Base-by-base conservation (phyloP, 73 alveolate species). In the Paramecium sexaurelia region DNA sequence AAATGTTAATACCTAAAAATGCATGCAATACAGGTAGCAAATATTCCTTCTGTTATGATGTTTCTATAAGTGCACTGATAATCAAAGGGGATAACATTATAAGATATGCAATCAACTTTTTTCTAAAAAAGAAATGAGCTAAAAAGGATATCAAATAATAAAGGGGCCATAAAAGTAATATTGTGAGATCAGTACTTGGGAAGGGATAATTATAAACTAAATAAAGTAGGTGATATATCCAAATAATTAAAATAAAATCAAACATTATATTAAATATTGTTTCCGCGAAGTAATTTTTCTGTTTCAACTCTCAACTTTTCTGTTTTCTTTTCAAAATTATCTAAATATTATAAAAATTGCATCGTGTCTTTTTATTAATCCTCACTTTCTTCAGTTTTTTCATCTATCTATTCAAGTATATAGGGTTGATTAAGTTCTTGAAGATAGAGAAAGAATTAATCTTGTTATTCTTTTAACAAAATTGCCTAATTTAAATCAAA, bases 381-480 rank as follows among this genome's bases (percentile, higher is more conserved):
- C 35, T 71, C 86, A 71, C 15, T 71, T 71, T 71, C 86, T 35
- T 71, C 86, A 33, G 56, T 37, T 71, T 71, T 71, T 61, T 71
- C 86, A 35, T 71, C 86, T 35, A 71, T 71, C 56, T 71, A 36
- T 37, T 71, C 86, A 9, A 71, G 43, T 22, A 71, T 37, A 9
- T 71, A 71, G 7, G 86, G 86, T 71, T 71, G 29, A 7, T 71
- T 35, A 6, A 71, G n/a, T 24, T 71, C 86, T 36, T 71, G 33
- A 5, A 71, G 55, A 7, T 37, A 36, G 32, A 15, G 29, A 71
- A 71, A 71, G 56, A 71, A 71, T 15, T 33, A 19, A 36, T 71
- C 86, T 36, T 71, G 43, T 71, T 71, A 32, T 37, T 71, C 56
- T 10, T 71, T 71, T 29, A 71, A n/a, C 17, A 35, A 35, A 1